Conservation (phyloP, 2,329 filamentous ascomycete genomes). For the Trichophyton benhamiae region DNA sequence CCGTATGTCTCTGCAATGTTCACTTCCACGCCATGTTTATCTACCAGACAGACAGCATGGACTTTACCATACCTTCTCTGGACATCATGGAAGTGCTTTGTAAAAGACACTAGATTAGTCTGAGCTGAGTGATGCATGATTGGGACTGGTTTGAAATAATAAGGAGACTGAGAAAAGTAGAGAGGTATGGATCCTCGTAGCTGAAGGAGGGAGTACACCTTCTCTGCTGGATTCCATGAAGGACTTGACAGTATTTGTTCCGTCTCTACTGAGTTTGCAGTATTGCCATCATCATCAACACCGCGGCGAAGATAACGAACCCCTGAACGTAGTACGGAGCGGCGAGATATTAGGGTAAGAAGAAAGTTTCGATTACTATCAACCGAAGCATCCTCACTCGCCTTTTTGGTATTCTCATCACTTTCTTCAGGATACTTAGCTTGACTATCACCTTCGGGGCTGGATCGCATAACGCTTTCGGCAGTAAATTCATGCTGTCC, state of each 20-base stretch:
- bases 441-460: conserved; percentile 6
- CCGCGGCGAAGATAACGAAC: conserved; percentile 82
- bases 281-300: conserved; percentile 75
- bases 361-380: conserved; percentile 45
- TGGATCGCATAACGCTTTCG: conserved; percentile 32
- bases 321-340: conserved; percentile 75
- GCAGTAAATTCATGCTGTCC: conserved; percentile 73
- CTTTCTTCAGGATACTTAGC: conserved; percentile 1
- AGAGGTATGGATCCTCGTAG: conserved; percentile 82
- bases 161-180: conserved; percentile 90
- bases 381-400: background rate
- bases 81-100: conserved; percentile 63
- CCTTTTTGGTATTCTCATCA: conserved; percentile 29
- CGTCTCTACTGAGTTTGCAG: conserved; percentile 86
- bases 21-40: conserved; percentile 73
- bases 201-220: conserved; percentile 73
- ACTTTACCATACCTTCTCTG: conserved; percentile 59
- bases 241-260: conserved; percentile 77
- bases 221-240: conserved; percentile 49
- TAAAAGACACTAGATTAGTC: conserved; percentile 66
- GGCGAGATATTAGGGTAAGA: conserved; percentile 81
- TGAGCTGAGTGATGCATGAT: conserved; percentile 68
- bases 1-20: conserved; percentile 70
- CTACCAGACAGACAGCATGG: conserved; percentile 72
- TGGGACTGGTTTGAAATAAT: conserved; percentile 79